Percentiles rank a stretch among this genome's conserved stretches.
Evolutionary conservation across 345 rosid species (phyloP).

Genomic region (Camelina hispida): DNA sequence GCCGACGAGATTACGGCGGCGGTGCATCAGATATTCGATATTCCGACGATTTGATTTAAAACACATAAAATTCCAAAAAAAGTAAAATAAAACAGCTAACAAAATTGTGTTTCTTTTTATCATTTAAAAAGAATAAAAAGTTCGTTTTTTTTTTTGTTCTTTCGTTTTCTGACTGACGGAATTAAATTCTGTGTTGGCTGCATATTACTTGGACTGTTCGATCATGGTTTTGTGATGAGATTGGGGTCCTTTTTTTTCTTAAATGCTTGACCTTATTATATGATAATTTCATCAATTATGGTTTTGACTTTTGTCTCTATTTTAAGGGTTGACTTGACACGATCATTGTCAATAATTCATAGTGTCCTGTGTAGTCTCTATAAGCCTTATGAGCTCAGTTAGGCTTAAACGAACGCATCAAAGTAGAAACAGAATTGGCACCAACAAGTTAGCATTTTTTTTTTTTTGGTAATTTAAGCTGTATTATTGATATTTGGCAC

Average conservation of each 20-base stretch:
- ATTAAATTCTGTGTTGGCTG: constrained; percentile 33
- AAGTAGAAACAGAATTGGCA: neutral
- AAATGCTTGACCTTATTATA: constrained; percentile 29
- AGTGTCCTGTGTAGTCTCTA: neutral
- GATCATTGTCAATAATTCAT: neutral
- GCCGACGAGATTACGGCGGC: constrained; percentile 65
- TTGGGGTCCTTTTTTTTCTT: constrained; percentile 32
- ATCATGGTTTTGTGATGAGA: constrained; percentile 26
- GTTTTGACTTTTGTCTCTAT: constrained; percentile 31
- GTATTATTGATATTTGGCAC: constrained; percentile 25
- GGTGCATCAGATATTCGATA: constrained; percentile 61
- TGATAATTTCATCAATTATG: constrained; percentile 30
- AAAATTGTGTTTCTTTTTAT: neutral
- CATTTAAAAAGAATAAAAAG: too few relatives aligned
- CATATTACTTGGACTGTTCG: constrained; percentile 35
- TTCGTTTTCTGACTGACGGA: constrained; percentile 28
- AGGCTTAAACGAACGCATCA: neutral
- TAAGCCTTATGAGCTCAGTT: constrained; percentile 10
- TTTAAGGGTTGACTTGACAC: constrained; percentile 18
- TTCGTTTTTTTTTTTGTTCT: neutral
- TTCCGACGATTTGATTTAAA: constrained; percentile 13
- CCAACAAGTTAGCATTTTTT: neutral
- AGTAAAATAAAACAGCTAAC: constrained; percentile 12
- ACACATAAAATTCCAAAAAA: neutral
- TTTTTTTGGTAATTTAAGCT: constrained; percentile 1